phyloP scores from a whole-genome alignment of 1,139 yeast species.

The Suhomyces maxii region DNA sequence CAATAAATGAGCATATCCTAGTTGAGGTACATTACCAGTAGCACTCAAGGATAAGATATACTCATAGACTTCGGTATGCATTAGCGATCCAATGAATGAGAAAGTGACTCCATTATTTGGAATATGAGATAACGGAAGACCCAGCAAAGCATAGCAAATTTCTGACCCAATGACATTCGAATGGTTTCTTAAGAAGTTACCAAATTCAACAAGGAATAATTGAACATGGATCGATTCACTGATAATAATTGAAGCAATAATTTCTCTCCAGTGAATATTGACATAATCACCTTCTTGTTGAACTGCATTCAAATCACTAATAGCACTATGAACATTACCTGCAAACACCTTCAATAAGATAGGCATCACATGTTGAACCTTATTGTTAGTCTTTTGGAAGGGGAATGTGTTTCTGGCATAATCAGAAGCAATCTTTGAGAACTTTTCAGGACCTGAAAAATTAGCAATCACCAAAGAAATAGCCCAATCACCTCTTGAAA shows the following conservation, averaged over 20 bases:
- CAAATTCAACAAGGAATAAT: conserved; percentile 55
- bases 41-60: conserved; percentile 38
- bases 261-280: conserved; percentile 50
- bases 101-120: conserved; percentile 25
- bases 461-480: conserved; percentile 73
- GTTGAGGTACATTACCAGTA: conserved; percentile 23
- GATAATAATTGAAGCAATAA: conserved; percentile 45
- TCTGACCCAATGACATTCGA: conserved; percentile 43
- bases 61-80: conserved; percentile 75
- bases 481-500: conserved; percentile 72
- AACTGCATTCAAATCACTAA: conserved; percentile 48
- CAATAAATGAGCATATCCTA: conserved; percentile 54
- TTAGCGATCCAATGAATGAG: conserved; percentile 31
- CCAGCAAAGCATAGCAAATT: conserved; percentile 51
- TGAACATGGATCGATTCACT: conserved; percentile 38
- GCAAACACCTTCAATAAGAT: conserved; percentile 62
- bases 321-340: conserved; percentile 59
- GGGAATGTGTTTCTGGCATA: conserved; percentile 40
- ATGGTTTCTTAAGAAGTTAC: conserved; percentile 41
- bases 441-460: conserved; percentile 60
- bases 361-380: conserved; percentile 57
- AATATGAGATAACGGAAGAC: conserved; percentile 39
- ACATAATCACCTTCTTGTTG: conserved; percentile 51
- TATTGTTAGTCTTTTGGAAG: conserved; percentile 41
- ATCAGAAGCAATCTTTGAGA: conserved; percentile 56